phyloP scores from a whole-genome alignment of 176 grass and related monocot genomes.

The Carex cristatella region DNA sequence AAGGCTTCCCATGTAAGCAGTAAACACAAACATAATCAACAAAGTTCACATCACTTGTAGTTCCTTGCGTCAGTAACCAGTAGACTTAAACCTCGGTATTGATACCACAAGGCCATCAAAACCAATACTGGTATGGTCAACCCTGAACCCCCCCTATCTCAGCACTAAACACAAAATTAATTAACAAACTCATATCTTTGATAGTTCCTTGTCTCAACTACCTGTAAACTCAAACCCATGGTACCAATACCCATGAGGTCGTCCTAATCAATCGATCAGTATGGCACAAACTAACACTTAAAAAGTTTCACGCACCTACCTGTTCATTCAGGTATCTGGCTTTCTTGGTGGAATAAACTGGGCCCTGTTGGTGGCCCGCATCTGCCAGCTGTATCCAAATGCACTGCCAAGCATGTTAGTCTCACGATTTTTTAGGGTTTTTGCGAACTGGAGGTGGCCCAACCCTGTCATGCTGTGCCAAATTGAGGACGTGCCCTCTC shows the following conservation, averaged over 20 bases:
- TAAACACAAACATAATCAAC: neutral
- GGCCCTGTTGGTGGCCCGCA: slow-evolving; percentile 86
- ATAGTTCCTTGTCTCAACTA: neutral
- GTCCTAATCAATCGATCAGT: neutral
- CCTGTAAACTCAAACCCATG: neutral
- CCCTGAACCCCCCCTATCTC: neutral
- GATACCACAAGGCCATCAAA: neutral
- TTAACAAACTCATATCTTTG: neutral
- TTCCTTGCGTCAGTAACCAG: neutral
- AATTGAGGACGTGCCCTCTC: slow-evolving; percentile 56
- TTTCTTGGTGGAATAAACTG: slow-evolving; percentile 99
- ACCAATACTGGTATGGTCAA: neutral
- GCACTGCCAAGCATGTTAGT: slow-evolving; percentile 76
- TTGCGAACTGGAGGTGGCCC: slow-evolving; percentile 89
- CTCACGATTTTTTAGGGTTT: slow-evolving; percentile 89
- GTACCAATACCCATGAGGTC: neutral
- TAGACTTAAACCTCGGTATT: neutral
- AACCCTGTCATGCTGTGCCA: slow-evolving; percentile 95
- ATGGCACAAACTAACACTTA: neutral
- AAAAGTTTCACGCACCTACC: neutral
- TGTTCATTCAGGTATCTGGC: slow-evolving; percentile 57
- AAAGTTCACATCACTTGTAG: neutral
- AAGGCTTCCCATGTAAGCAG: neutral
- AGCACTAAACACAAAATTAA: neutral
- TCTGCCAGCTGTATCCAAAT: slow-evolving; percentile 96